These are phyloP conservation scores for Xenosphaeropsis pyriputrescens DNA, from an alignment of 2,329 filamentous ascomycete genomes.

Conservation along the genomic window DNA sequence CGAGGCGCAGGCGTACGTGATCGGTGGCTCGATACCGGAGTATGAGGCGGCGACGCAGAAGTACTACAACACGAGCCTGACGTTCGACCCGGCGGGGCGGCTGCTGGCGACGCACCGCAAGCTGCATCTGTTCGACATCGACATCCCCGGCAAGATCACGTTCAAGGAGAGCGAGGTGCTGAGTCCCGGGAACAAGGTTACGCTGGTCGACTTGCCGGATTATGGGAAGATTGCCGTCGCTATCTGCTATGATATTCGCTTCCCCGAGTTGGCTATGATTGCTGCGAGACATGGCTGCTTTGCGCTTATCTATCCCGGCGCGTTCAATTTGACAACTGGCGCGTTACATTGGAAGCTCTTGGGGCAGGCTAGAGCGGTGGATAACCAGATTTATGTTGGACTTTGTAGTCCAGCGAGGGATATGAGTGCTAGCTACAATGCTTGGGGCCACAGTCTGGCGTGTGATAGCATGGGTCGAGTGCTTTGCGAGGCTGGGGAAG, in stretches of 20 bases:
- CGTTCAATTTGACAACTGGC: conserved; percentile 90
- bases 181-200: conserved; percentile 70
- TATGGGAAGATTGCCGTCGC: conserved; percentile 80
- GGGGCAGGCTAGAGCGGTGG: conserved; percentile 69
- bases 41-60: conserved; percentile 44
- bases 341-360: conserved; percentile 82
- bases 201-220: conserved; percentile 71
- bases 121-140: conserved; percentile 93
- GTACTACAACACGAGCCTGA: conserved; percentile 83
- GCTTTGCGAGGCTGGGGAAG: conserved; percentile 64
- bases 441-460: conserved; percentile 84
- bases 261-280: conserved; percentile 84
- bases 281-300: conserved; percentile 81
- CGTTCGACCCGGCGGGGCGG: conserved; percentile 65
- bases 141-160: conserved; percentile 86
- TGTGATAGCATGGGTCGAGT: conserved; percentile 78
- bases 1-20: conserved; percentile 65
- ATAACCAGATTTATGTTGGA: conserved; percentile 90
- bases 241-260: conserved; percentile 96
- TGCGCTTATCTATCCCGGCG: conserved; percentile 82
- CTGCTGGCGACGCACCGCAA: conserved; percentile 85
- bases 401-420: conserved; percentile 86
- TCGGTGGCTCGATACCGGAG: conserved; percentile 91
- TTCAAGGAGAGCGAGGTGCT: conserved; percentile 89
- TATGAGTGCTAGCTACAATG: conserved; percentile 62